Conservation (phyloP, 2,329 filamentous ascomycete species). For the Claviceps africana region DNA sequence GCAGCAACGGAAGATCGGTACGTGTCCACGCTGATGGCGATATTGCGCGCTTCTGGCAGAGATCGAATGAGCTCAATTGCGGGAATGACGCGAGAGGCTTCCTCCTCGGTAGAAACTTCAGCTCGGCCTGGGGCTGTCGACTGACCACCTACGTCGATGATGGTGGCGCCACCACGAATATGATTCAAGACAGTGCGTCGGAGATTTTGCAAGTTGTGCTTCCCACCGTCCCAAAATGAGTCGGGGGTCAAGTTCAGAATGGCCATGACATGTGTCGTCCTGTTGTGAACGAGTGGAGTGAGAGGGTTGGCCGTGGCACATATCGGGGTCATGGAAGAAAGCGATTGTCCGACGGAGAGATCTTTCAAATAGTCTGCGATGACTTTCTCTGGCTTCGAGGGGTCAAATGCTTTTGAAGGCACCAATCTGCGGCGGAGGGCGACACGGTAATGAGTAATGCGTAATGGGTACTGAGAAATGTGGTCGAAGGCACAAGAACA, state of each 20-base stretch:
- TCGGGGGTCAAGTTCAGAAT: conserved; percentile 92
- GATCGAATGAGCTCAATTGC: conserved; percentile 60
- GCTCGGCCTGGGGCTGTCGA: conserved; percentile 69
- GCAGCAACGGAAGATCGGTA: conserved; percentile 76
- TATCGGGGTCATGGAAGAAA: conserved; percentile 47
- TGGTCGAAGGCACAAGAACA: neutral
- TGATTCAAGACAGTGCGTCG: conserved; percentile 44
- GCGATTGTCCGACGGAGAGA: conserved; percentile 33
- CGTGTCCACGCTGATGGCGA: conserved; percentile 83
- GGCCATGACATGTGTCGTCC: conserved; percentile 72
- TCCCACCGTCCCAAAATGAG: conserved; percentile 87
- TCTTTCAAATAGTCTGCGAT: conserved; percentile 48
- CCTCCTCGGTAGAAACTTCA: conserved; percentile 57
- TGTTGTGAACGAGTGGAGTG: conserved; percentile 40
- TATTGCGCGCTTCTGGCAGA: conserved; percentile 43
- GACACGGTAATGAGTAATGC: neutral
- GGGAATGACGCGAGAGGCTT: conserved; percentile 64
- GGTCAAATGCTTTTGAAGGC: conserved; percentile 37
- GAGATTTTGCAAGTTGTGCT: conserved; percentile 42
- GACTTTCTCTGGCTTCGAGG: conserved; percentile 43
- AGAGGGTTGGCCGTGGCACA: conserved; percentile 34
- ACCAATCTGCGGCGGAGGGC: conserved; percentile 30
- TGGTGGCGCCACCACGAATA: conserved; percentile 57
- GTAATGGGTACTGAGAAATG: neutral
- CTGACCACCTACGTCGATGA: conserved; percentile 87